A percentile compares a stretch with the other conserved stretches of the same genome.
Evolutionary conservation across 2,329 filamentous ascomycete species (phyloP).

Genomic region (Didymella pinodella): DNA sequence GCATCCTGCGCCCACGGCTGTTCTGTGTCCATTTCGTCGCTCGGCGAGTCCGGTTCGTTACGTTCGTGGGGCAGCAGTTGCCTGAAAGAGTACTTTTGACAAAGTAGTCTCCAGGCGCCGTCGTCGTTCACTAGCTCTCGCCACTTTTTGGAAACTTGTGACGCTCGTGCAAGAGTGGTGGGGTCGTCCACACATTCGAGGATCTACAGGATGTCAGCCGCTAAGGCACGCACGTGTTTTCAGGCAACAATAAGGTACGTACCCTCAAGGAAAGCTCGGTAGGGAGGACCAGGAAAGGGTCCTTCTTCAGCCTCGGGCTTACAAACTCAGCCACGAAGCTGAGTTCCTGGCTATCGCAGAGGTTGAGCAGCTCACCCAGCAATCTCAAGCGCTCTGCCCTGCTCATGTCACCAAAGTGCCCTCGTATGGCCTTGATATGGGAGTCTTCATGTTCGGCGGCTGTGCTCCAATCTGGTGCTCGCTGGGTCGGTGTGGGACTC

Average conservation of each 20-base stretch:
- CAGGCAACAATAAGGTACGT: constrained; percentile 48
- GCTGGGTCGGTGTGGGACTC: constrained; percentile 69
- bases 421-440: constrained; percentile 79
- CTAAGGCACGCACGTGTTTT: constrained; percentile 1
- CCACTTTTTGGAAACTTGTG: constrained; percentile 96
- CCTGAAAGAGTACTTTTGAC: constrained; percentile 92
- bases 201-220: constrained; percentile 65
- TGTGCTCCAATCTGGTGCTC: constrained; percentile 76
- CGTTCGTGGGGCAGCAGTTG: constrained; percentile 59
- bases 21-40: constrained; percentile 40
- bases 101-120: constrained; percentile 97
- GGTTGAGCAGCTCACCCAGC: constrained; percentile 85
- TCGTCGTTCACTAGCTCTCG: constrained; percentile 92
- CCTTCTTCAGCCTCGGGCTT: constrained; percentile 91
- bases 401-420: constrained; percentile 80
- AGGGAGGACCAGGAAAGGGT: constrained; percentile 90
- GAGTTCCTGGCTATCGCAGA: constrained; percentile 93
- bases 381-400: constrained; percentile 79
- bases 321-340: constrained; percentile 98
- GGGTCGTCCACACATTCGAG: constrained; percentile 97
- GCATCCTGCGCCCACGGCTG: constrained; percentile 39
- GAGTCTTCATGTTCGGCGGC: constrained; percentile 83
- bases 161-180: constrained; percentile 88
- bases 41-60: constrained; percentile 37
- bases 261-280: constrained; percentile 92